Percentiles rank a stretch among this genome's conserved stretches.
These are phyloP conservation scores for Didymella pomorum DNA, from an alignment of 2,329 filamentous ascomycete species.

Conservation along the genomic window DNA sequence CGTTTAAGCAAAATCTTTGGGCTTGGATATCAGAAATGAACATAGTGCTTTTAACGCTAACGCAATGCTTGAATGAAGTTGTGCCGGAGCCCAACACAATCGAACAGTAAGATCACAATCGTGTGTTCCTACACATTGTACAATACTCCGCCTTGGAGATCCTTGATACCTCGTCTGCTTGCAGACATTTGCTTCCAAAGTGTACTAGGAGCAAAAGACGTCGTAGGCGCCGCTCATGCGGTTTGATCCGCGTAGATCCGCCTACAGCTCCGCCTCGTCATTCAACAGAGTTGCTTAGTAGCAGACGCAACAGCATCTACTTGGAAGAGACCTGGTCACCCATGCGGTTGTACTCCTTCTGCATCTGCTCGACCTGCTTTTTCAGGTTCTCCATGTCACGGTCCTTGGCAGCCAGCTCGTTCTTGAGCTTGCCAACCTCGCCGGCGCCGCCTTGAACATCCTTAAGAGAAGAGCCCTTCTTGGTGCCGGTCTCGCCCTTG, in stretches of 20 bases:
- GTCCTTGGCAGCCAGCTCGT: slow-evolving; percentile 76
- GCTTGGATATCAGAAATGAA: not conserved
- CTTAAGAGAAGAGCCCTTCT: slow-evolving; percentile 74
- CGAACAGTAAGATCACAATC: slow-evolving; percentile 10
- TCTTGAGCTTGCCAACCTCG: slow-evolving; percentile 74
- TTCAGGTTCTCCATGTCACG: slow-evolving; percentile 85
- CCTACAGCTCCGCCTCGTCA: slow-evolving; percentile 12
- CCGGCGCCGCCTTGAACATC: slow-evolving; percentile 73
- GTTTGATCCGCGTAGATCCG: slow-evolving; percentile 17
- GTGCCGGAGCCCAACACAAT: slow-evolving; percentile 11
- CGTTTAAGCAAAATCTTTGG: not conserved
- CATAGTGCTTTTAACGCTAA: slow-evolving; percentile 3
- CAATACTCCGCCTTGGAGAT: not conserved
- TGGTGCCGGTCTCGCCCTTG: slow-evolving; percentile 69
- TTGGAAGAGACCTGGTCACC: slow-evolving; percentile 80
- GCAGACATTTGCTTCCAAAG: not conserved
- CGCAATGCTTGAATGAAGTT: slow-evolving; percentile 7
- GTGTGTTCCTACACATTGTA: slow-evolving; percentile 4
- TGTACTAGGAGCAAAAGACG: slow-evolving; percentile 16
- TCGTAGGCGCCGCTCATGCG: slow-evolving; percentile 17
- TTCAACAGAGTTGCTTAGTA: slow-evolving; percentile 22
- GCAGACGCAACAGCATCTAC: slow-evolving; percentile 14
- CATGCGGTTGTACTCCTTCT: slow-evolving; percentile 84
- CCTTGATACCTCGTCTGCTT: not conserved
- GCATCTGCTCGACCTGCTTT: slow-evolving; percentile 88